Percentiles rank a stretch among this genome's conserved stretches.
Evolutionary conservation across 345 rosid genomes (phyloP).

Genomic region (Linum lewisii): DNA sequence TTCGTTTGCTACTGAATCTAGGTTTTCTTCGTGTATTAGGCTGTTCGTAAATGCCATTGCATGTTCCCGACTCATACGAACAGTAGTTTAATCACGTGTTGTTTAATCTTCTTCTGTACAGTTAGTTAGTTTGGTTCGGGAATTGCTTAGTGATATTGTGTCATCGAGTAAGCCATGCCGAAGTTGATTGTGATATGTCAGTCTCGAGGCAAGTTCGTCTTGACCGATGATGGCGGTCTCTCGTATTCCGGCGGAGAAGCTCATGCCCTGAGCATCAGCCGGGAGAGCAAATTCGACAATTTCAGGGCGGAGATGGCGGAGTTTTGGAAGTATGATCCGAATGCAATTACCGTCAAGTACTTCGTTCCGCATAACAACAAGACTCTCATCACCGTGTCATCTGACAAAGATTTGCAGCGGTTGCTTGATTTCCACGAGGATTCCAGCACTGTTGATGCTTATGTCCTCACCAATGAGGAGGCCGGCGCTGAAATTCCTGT

Average conservation of each 20-base stretch:
- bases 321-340: constrained; percentile 45
- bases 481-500: constrained; percentile 38
- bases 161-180: constrained; percentile 42
- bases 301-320: constrained; percentile 78
- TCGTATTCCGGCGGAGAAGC: constrained; percentile 78
- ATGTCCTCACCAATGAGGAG: constrained; percentile 46
- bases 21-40: neutral
- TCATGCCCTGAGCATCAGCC: constrained; percentile 65
- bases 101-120: too few relatives aligned
- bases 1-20: neutral
- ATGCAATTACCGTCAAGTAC: constrained; percentile 60
- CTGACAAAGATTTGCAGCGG: constrained; percentile 79
- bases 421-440: constrained; percentile 71
- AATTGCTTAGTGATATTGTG: too few relatives aligned
- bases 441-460: constrained; percentile 55
- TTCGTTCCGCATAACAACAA: constrained; percentile 84
- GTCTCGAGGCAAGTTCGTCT: constrained; percentile 78
- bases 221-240: constrained; percentile 53
- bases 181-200: constrained; percentile 91
- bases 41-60: neutral
- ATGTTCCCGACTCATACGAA: too few relatives aligned
- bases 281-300: constrained; percentile 43
- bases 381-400: constrained; percentile 81
- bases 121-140: too few relatives aligned
- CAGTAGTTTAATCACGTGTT: neutral